phyloP scores from a whole-genome alignment of 345 rosid species.

The Citrus unshiu region DNA sequence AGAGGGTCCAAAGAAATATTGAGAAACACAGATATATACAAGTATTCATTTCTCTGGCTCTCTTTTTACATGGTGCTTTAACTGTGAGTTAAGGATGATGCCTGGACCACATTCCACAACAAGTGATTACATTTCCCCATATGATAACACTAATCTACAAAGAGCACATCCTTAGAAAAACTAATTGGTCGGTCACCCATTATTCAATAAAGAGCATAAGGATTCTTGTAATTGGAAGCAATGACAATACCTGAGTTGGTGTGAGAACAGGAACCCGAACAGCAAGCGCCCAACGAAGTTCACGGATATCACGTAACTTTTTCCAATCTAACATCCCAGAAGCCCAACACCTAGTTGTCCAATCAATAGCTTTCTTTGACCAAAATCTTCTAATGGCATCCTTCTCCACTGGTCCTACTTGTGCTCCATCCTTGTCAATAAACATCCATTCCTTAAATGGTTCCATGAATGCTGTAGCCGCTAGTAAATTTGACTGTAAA shows the following conservation, averaged over 20 bases:
- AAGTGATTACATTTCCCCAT: neutral
- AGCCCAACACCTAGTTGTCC: slow-evolving; percentile 93
- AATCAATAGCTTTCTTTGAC: slow-evolving; percentile 86
- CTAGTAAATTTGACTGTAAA: slow-evolving; percentile 90
- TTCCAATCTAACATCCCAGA: slow-evolving; percentile 98
- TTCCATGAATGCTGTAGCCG: slow-evolving; percentile 99
- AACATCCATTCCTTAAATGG: slow-evolving; percentile 99
- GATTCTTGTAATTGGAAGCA: neutral
- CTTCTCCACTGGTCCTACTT: slow-evolving; percentile 94
- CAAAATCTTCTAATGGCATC: slow-evolving; percentile 93
- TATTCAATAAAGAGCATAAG: neutral
- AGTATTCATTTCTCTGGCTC: neutral
- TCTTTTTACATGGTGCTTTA: slow-evolving; percentile 2
- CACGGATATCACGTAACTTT: slow-evolving; percentile 94
- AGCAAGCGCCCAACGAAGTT: slow-evolving; percentile 96
- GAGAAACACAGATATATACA: neutral
- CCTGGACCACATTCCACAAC: neutral
- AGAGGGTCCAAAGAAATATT: neutral
- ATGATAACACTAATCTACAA: neutral
- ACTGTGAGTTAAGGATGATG: neutral
- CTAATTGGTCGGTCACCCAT: neutral
- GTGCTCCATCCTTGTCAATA: slow-evolving; percentile 65
- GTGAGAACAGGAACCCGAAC: slow-evolving; percentile 93
- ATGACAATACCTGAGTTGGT: slow-evolving; percentile 70
- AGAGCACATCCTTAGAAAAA: neutral